Conservation (phyloP, 352 stramenopile species). For the Globisporangium perplexum region DNA sequence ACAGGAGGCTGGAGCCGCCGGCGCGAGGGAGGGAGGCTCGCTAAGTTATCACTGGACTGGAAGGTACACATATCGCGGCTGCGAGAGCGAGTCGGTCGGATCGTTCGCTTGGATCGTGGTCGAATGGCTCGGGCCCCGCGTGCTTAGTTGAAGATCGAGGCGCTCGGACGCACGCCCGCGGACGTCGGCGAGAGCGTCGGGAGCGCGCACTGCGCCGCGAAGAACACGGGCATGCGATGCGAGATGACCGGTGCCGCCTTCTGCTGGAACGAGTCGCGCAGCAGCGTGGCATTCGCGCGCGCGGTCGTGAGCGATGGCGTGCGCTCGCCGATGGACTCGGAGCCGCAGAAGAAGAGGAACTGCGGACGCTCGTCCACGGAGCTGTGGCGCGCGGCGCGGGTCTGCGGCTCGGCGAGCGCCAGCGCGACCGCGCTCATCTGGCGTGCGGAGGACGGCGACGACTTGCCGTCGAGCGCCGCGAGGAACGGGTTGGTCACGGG, state of each 20-base stretch:
- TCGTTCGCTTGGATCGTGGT: not conserved
- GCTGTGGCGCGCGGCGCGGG: slow-evolving; percentile 18
- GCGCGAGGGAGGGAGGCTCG: not conserved
- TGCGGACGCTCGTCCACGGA: slow-evolving; percentile 42
- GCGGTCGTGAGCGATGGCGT: slow-evolving; percentile 6
- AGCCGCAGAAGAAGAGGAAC: slow-evolving; percentile 78
- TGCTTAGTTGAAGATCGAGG: slow-evolving; percentile 19
- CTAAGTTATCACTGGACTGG: slow-evolving; percentile 3
- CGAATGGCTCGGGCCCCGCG: not conserved
- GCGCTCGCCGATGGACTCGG: slow-evolving; percentile 24
- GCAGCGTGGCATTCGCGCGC: slow-evolving; percentile 9
- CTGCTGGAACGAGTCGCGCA: slow-evolving; percentile 4
- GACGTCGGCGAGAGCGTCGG: slow-evolving; percentile 17
- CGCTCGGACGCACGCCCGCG: slow-evolving; percentile 10
- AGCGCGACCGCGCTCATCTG: not conserved
- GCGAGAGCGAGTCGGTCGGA: not conserved
- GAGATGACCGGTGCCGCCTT: slow-evolving; percentile 32
- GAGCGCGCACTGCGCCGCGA: slow-evolving; percentile 18
- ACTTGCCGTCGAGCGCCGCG: slow-evolving; percentile 6
- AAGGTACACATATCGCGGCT: not conserved
- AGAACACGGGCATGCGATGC: slow-evolving; percentile 73
- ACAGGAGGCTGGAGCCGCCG: not conserved
- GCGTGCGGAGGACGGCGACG: not conserved
- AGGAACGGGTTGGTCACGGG: slow-evolving; percentile 23
- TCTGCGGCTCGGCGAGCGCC: slow-evolving; percentile 5